Percentiles rank a stretch among this genome's conserved stretches.
Evolutionary conservation across 2,329 filamentous ascomycete species (phyloP).

Genomic region (Pseudogymnoascus sp.): DNA sequence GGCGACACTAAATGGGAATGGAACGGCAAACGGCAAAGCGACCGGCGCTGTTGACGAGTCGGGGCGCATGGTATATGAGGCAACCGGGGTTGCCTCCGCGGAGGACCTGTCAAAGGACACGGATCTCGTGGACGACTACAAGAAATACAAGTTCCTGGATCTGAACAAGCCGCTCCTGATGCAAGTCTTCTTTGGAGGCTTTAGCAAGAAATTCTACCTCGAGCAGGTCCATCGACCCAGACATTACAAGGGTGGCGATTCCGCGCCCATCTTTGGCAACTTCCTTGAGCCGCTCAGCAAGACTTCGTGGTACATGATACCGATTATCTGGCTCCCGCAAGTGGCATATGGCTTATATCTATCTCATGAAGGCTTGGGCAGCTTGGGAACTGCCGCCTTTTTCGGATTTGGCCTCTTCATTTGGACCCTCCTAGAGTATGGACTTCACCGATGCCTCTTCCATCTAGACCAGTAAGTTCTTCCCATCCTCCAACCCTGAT

Average conservation of each 20-base stretch:
- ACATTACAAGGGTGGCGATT: conserved; percentile 89
- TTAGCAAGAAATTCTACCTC: conserved; percentile 92
- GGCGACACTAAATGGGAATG: conserved; percentile 35
- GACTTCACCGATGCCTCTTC: conserved; percentile 82
- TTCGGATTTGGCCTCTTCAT: conserved; percentile 54
- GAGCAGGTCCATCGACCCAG: conserved; percentile 92
- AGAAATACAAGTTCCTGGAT: conserved; percentile 89
- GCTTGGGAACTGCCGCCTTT: neutral
- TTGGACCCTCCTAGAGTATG: conserved; percentile 88
- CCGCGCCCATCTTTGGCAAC: conserved; percentile 91
- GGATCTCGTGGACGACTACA: conserved; percentile 66
- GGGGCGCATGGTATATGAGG: conserved; percentile 39
- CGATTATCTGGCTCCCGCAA: conserved; percentile 73
- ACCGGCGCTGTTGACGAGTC: conserved; percentile 33
- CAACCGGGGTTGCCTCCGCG: conserved; percentile 80
- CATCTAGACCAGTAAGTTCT: conserved; percentile 76
- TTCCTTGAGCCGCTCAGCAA: conserved; percentile 95
- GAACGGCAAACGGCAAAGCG: conserved; percentile 25
- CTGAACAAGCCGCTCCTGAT: conserved; percentile 73
- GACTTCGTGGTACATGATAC: conserved; percentile 90
- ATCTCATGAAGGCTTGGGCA: conserved; percentile 45
- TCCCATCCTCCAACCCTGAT: neutral
- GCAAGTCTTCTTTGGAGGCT: conserved; percentile 82
- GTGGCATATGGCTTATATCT: conserved; percentile 63
- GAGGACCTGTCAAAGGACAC: conserved; percentile 85